phyloP scores from a whole-genome alignment of 2,329 filamentous ascomycete genomes.

The Mycocentrospora acerina region DNA sequence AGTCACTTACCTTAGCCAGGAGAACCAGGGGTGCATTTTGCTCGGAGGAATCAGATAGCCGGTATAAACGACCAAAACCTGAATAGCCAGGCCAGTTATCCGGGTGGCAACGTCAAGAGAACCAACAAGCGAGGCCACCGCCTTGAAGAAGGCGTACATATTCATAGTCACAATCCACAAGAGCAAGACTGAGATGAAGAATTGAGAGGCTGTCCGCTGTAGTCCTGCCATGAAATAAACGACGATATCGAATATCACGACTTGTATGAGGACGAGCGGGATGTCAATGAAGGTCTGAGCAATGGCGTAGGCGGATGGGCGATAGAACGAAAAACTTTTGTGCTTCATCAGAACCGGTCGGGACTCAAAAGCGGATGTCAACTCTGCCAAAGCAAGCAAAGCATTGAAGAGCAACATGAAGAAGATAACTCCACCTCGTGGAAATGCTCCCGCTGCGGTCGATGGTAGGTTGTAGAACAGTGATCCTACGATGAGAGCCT shows the following conservation, averaged over 20 bases:
- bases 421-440: constrained; percentile 63
- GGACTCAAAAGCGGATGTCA: constrained; percentile 61
- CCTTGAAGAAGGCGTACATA: constrained; percentile 47
- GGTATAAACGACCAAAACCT: constrained; percentile 43
- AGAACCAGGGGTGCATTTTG: constrained; percentile 46
- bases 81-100: constrained; percentile 45
- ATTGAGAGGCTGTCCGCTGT: constrained; percentile 59
- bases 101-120: constrained; percentile 42
- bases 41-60: constrained; percentile 43
- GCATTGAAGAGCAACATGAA: constrained; percentile 65
- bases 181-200: constrained; percentile 64
- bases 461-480: constrained; percentile 57
- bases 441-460: constrained; percentile 58
- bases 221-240: constrained; percentile 65
- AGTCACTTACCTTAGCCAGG: constrained; percentile 30
- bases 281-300: constrained; percentile 61
- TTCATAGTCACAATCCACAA: constrained; percentile 58
- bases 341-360: constrained; percentile 70
- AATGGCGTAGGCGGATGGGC: constrained; percentile 60
- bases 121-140: constrained; percentile 38
- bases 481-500: constrained; percentile 43
- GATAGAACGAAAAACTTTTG: constrained; percentile 70
- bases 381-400: constrained; percentile 61
- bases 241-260: constrained; percentile 60
- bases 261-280: constrained; percentile 60